phyloP scores from a whole-genome alignment of 176 grass and related monocot genomes.

The Saccharum spontaneum region DNA sequence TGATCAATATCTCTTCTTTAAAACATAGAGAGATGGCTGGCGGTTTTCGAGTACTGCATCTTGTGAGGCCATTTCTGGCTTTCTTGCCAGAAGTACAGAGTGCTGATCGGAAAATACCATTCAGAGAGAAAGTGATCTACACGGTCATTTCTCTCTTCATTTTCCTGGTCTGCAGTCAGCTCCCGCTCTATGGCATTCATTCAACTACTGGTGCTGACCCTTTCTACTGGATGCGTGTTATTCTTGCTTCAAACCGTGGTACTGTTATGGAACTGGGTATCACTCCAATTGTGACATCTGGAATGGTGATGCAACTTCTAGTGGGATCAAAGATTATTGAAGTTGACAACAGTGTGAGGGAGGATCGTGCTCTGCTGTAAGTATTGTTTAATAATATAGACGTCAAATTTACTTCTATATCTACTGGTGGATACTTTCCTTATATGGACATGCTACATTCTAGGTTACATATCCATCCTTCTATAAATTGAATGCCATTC shows the following conservation, averaged over 20 bases:
- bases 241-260: conserved; percentile 79
- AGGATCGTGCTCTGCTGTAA: conserved; percentile 80
- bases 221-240: conserved; percentile 90
- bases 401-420: neutral
- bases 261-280: conserved; percentile 89
- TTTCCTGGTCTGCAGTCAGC: conserved; percentile 79
- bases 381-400: conserved; percentile 17
- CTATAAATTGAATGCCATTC: neutral
- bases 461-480: neutral
- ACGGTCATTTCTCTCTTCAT: conserved; percentile 80
- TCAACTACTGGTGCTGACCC: conserved; percentile 75
- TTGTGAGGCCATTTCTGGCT: conserved; percentile 73
- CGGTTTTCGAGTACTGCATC: conserved; percentile 63
- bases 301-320: conserved; percentile 74
- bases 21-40: conserved; percentile 52
- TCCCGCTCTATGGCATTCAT: conserved; percentile 76
- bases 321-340: conserved; percentile 80
- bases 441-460: neutral
- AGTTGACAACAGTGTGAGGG: conserved; percentile 78
- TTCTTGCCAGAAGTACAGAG: conserved; percentile 82
- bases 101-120: conserved; percentile 77
- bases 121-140: conserved; percentile 79
- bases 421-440: neutral
- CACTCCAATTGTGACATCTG: conserved; percentile 78
- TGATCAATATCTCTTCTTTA: conserved; percentile 5